Evolutionary conservation across 768 basidiomycete genomes (phyloP), one percentile per base, ranked within the genome.

Genomic region (Gloeophyllum trabeum): DNA sequence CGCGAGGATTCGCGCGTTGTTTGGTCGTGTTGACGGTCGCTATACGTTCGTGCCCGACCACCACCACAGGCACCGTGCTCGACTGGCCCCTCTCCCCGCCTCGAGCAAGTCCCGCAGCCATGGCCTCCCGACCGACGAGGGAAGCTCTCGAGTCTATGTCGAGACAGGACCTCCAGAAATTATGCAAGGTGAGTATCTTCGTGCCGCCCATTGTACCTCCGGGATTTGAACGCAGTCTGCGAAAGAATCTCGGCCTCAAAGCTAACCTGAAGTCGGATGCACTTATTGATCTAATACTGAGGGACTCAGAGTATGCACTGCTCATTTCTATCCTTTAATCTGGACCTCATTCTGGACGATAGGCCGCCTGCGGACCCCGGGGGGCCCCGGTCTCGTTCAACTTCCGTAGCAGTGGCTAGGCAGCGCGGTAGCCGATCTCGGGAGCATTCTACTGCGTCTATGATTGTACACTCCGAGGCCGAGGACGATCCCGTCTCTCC

Each of bases 261-360:
- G 86, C 86, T 35, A 88, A 88, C 60, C 71, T 87, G 54, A 88
- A 84, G 65, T 75, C 81, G 19, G 82, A 86, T 52, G 78, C 75
- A 37, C 64, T 89, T 48, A 85, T 89, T 52, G 80, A 86, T 54
- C 66, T 84, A 14, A 62, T 89, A 21, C 63, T 84, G 12, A 75
- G 80, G 50, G 71, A 67, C 13, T 39, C 48, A 1, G 23, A 36
- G 46, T 48, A 39, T 24, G 44, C 42, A 19, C 20, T 43, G 23
- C 38, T 10, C 28, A 22, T 26, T 25, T 38, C 28, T 18, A 10
- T 19, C 16, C 24, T 19, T 28, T 38, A 21, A 24, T 32, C 32
- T 30, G 26, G 42, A 51, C 19, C 35, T 42, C 44, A 45, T 45
- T 39, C 47, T 39, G 28, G 51, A 41, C 44, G 60, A 49, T 47